A percentile compares a stretch with the other conserved stretches of the same genome.
phyloP scores from a whole-genome alignment of 306 rosid genomes.

The Medicago lupulina region DNA sequence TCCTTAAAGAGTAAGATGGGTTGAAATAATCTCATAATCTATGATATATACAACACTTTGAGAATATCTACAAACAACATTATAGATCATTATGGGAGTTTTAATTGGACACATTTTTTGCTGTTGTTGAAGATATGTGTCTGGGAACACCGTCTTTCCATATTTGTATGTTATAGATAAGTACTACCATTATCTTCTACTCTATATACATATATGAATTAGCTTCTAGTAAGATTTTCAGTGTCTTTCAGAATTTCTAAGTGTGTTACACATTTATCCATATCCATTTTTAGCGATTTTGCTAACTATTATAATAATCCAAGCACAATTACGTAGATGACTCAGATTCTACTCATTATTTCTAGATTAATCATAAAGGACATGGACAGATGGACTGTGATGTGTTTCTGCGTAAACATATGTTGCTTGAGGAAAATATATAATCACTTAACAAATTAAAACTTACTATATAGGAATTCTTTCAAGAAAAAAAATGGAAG shows the following conservation, averaged over 20 bases:
- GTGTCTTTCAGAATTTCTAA: background rate
- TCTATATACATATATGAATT: too few relatives aligned
- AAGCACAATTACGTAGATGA: conserved; percentile 17
- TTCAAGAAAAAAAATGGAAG: too few relatives aligned
- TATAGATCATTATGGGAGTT: background rate
- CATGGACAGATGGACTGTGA: conserved; percentile 1
- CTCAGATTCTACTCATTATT: conserved; percentile 17
- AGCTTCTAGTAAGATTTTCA: background rate
- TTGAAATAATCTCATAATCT: too few relatives aligned
- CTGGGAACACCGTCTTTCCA: background rate
- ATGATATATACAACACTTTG: background rate
- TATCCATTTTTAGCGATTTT: background rate
- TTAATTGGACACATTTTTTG: background rate
- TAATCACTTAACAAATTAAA: background rate
- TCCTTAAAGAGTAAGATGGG: too few relatives aligned
- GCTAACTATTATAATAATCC: conserved; percentile 10
- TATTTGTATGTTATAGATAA: background rate
- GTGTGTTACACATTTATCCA: background rate
- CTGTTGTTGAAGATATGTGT: background rate
- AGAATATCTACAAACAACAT: background rate
- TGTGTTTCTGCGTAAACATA: background rate
- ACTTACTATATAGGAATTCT: too few relatives aligned
- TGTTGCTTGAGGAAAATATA: background rate
- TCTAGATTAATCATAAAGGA: background rate
- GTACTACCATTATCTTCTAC: too few relatives aligned